Evolutionary conservation across 352 stramenopile genomes (phyloP), one percentile per base, ranked within the genome.

Genomic region (Phytophthora pistaciae): DNA sequence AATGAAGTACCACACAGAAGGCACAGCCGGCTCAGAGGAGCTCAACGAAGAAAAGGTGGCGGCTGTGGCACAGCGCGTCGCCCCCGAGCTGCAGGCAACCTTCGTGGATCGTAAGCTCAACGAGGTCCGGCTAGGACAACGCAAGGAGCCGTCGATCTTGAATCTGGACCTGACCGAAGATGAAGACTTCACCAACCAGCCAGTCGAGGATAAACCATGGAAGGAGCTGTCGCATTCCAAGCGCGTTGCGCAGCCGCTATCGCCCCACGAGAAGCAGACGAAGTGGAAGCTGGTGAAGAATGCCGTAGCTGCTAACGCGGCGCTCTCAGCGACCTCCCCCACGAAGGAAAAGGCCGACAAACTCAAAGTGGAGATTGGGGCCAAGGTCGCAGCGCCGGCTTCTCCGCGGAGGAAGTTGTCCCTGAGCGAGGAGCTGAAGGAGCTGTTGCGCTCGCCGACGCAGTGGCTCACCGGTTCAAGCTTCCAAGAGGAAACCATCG

Each of bases 1-100:
- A 14, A 92, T 91, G 85, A 82, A 86, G n/a, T 83, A 77, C 31
- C 83, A 91, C 65, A 92, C 86, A 0, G 84, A 92, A 72, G 86
- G 86, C 16, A 68, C 87, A 8, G 86, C 83, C 0, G 86, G 83
- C 1, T 71, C 83, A 5, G 72, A 75, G 0, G 82, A 81, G 48
- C 53, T 89, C 8, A 77, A 76, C 33, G 65, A 80, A 57, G 72
- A 83, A 25, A 83, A 76, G 8, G 72, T 87, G 9, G 69, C 78
- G 13, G 76, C 72, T 11, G 69, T 66, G 4, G 68, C 72, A 1
- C 70, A 55, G 9, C 75, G 66, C 9, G 68, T 55, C 1, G 69
- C 81, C 14, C 53, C 66, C 1, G 72, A 77, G 20, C 68, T 81
- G 36, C 70, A 85, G 38, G 72, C 84, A 23, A 82, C 77, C 11